These are phyloP conservation scores for Lyophyllum semitale DNA, from an alignment of 768 basidiomycete genomes.

Conservation along the genomic window DNA sequence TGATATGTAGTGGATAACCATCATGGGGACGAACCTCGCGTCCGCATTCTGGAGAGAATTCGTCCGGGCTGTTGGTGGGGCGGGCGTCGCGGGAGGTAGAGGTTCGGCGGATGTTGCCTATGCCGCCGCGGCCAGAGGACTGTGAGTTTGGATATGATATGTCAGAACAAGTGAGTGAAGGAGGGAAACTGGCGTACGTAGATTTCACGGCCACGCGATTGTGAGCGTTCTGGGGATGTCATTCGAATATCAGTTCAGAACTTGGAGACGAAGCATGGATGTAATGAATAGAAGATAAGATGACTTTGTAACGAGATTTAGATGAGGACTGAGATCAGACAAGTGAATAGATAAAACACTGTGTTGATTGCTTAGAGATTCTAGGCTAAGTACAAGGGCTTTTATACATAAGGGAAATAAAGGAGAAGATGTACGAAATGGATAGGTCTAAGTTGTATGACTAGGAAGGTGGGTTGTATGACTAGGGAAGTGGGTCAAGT, in stretches of 20 bases:
- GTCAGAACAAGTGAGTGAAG: slow-evolving; percentile 1
- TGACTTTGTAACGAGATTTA: too few relatives aligned
- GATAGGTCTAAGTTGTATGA: too few relatives aligned
- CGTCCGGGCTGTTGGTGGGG: slow-evolving; percentile 48
- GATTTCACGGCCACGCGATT: slow-evolving; percentile 61
- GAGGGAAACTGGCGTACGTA: slow-evolving; percentile 42
- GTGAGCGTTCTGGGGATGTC: slow-evolving; percentile 43
- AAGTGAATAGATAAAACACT: too few relatives aligned
- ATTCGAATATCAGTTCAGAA: slow-evolving; percentile 14
- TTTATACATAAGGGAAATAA: too few relatives aligned
- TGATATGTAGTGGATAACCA: neutral
- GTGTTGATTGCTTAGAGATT: too few relatives aligned
- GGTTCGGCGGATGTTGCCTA: slow-evolving; percentile 67
- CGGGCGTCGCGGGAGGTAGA: slow-evolving; percentile 49
- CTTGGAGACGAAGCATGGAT: neutral
- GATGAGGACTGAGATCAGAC: too few relatives aligned
- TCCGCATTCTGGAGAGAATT: slow-evolving; percentile 58
- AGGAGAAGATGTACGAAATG: too few relatives aligned
- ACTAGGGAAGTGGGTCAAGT: too few relatives aligned
- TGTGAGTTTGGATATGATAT: slow-evolving; percentile 21
- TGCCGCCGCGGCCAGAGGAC: slow-evolving; percentile 69
- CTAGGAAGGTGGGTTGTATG: too few relatives aligned
- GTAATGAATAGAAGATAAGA: too few relatives aligned
- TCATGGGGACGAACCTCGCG: slow-evolving; percentile 49
- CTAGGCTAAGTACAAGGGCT: too few relatives aligned